A percentile compares a stretch with the other conserved stretches of the same genome.
Evolutionary conservation across 2,329 filamentous ascomycete genomes (phyloP).

Genomic region (Cladophialophora bantiana): DNA sequence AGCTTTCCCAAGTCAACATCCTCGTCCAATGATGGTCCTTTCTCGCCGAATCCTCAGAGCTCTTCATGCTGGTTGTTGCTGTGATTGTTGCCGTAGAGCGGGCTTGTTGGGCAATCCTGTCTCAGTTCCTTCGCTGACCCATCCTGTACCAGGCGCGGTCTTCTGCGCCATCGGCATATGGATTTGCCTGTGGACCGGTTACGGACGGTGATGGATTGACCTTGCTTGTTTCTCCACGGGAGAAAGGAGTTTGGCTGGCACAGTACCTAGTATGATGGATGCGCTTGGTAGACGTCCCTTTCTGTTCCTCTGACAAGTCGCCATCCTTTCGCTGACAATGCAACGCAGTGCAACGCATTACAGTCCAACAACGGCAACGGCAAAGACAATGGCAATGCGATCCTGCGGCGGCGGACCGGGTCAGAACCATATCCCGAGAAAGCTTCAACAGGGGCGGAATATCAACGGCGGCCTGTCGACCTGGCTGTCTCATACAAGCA

Average conservation of each 20-base stretch:
- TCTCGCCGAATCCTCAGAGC: background rate
- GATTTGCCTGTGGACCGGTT: background rate
- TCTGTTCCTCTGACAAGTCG: no score
- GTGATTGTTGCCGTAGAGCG: background rate
- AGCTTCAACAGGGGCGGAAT: background rate
- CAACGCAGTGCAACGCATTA: no score
- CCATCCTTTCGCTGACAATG: no score
- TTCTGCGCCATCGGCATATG: background rate
- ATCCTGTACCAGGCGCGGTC: background rate
- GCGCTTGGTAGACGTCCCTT: no score
- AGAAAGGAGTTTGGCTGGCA: background rate
- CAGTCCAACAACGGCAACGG: no score
- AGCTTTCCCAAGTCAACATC: background rate
- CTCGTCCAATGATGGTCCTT: conserved; percentile 1
- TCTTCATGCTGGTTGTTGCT: background rate
- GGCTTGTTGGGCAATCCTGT: background rate
- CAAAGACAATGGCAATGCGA: background rate
- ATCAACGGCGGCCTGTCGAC: background rate
- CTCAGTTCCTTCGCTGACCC: background rate
- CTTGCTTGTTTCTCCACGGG: no score
- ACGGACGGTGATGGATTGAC: background rate
- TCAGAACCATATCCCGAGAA: background rate
- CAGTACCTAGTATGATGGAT: background rate
- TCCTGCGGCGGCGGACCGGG: background rate
- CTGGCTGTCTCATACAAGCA: background rate